Evolutionary conservation across 805 yeast genomes (phyloP).

Genomic region (Ogataea saltuana): DNA sequence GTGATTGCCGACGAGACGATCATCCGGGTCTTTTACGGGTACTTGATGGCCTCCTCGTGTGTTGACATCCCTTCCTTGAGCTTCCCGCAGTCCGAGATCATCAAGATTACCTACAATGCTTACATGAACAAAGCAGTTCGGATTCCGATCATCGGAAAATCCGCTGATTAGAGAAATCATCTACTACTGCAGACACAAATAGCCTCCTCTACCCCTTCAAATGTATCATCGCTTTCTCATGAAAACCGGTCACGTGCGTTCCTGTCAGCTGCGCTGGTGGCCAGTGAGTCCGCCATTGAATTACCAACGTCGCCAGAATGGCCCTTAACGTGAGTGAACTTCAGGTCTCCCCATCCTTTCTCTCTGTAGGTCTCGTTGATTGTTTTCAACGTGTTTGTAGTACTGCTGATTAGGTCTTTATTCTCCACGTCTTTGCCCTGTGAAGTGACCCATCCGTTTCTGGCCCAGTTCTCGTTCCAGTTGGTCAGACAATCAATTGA

Average conservation of each 20-base stretch:
- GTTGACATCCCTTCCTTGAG: slow-evolving; percentile 78
- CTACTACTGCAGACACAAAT: no score
- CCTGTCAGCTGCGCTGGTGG: slow-evolving; percentile 59
- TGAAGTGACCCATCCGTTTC: slow-evolving; percentile 53
- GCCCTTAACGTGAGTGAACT: slow-evolving; percentile 65
- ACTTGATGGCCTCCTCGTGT: slow-evolving; percentile 88
- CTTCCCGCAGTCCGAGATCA: slow-evolving; percentile 80
- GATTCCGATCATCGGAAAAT: slow-evolving; percentile 31
- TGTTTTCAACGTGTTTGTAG: slow-evolving; percentile 29
- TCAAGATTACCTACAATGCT: slow-evolving; percentile 85
- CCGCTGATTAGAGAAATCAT: neutral
- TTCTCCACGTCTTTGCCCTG: slow-evolving; percentile 50
- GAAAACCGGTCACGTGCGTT: neutral
- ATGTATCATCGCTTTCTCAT: no score
- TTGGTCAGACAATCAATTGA: slow-evolving; percentile 53
- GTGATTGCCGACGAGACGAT: slow-evolving; percentile 94
- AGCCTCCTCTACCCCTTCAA: no score
- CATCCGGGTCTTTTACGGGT: slow-evolving; percentile 86
- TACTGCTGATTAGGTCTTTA: slow-evolving; percentile 47
- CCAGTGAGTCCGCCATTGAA: slow-evolving; percentile 73
- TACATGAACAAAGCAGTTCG: slow-evolving; percentile 70
- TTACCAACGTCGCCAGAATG: slow-evolving; percentile 74
- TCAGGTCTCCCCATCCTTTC: slow-evolving; percentile 40
- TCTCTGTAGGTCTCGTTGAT: slow-evolving; percentile 41
- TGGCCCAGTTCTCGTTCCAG: slow-evolving; percentile 61